Evolutionary conservation across 1,284 basidiomycete genomes (phyloP), one percentile per base, ranked within the genome.

Genomic region (Heterobasidion irregulare): DNA sequence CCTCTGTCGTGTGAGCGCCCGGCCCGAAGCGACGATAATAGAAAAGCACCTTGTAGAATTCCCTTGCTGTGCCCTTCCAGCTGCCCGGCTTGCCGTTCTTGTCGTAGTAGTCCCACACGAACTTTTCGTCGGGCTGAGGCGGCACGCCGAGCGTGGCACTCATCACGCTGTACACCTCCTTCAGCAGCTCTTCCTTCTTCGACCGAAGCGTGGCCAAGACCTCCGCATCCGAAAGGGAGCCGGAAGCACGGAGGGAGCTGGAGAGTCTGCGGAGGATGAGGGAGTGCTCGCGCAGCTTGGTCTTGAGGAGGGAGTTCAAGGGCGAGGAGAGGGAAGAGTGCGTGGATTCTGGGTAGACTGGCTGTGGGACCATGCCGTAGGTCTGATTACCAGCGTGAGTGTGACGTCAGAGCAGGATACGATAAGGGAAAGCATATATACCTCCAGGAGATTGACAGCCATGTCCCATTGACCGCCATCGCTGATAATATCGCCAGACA

Each of bases 391-490:
- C 32, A 51, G 12, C 16, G 4, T 53, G 8, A 41, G 43, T 41
- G 33, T 19, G 26, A 45, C 46, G 38, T 13, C 26, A n/a, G 35
- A 18, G 16, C 46, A 56, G 10, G 19, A 41, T 10, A n/a, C 10
- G 38, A 13, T 49, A n/a, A 46, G 51, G 45, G 49, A 12, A 36
- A 15, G 62, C 69, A 19, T 54, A 80, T 68, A 19, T 54, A 80
- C 80, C 75, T 83, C 79, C 32, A 96, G 74, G 34, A 97, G 70
- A 69, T 96, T 96, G 62, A 93, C 88, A 0, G 83, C 86, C 94
- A 97, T 98, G 68, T 97, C 94, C 85, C 88, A 95, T 70, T 96
- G 92, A 8, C 94, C 94, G 47, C 95, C 95, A 66, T 98, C 95
- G 62, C 83, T 87, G 66, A 95, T 86, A 33, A 92, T 90, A 53